Percentiles rank a stretch among this genome's conserved stretches.
These are phyloP conservation scores for Castanea crenata DNA, from an alignment of 306 rosid genomes.

Conservation along the genomic window DNA sequence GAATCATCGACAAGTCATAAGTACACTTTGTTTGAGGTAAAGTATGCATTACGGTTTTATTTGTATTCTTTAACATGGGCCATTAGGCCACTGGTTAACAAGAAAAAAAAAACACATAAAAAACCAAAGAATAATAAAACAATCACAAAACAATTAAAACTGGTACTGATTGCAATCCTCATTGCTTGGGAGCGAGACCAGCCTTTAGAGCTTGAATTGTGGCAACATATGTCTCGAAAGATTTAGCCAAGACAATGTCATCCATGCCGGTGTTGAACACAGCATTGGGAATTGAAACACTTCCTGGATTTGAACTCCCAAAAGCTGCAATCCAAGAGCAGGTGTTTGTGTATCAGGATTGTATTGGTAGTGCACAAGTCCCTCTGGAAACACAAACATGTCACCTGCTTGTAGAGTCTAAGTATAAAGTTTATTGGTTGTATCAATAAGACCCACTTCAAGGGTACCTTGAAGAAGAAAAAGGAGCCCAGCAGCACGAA, in stretches of 20 bases:
- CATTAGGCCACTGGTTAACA: not conserved
- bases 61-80: too few relatives aligned
- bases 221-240: constrained; percentile 44
- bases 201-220: constrained; percentile 41
- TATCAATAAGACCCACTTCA: constrained; percentile 51
- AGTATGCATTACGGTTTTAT: too few relatives aligned
- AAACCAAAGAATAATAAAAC: not conserved
- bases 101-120: not conserved
- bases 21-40: too few relatives aligned
- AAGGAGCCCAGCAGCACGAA: constrained; percentile 50
- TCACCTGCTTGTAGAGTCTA: constrained; percentile 44
- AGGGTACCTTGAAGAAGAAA: constrained; percentile 31
- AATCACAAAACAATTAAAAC: not conserved
- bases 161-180: not conserved
- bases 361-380: constrained; percentile 50
- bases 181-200: constrained; percentile 33
- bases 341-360: constrained; percentile 21
- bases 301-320: constrained; percentile 51
- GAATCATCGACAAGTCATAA: too few relatives aligned
- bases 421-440: constrained; percentile 42
- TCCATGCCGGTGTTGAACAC: constrained; percentile 38
- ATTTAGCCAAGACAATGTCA: constrained; percentile 39
- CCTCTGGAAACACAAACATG: constrained; percentile 51
- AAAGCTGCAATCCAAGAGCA: constrained; percentile 38
- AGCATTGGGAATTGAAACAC: constrained; percentile 30